Evolutionary conservation across 1,284 basidiomycete species (phyloP).

Genomic region (Takashimella tepidaria): DNA sequence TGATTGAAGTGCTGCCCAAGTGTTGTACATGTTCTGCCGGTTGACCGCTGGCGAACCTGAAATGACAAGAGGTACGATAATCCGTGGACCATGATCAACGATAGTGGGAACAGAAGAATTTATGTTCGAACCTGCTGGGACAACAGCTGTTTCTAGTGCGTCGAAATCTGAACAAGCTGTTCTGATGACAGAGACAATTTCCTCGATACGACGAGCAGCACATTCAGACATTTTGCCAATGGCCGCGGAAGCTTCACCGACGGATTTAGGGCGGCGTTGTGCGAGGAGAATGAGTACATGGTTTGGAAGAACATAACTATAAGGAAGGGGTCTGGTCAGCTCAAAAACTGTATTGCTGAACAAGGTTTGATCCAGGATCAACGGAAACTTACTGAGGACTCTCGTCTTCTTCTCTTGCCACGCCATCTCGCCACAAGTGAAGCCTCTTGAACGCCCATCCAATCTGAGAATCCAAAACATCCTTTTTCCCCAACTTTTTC

Average conservation of each 20-base stretch:
- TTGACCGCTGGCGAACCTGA: no score
- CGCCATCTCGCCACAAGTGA: slow-evolving; percentile 78
- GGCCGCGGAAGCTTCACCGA: slow-evolving; percentile 39
- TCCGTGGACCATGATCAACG: neutral
- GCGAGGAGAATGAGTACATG: slow-evolving; percentile 65
- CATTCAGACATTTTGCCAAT: neutral
- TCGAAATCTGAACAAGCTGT: neutral
- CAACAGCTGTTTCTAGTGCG: neutral
- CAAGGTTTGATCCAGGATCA: no score
- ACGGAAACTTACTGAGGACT: slow-evolving; percentile 63
- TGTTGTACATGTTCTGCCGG: neutral
- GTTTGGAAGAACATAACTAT: slow-evolving; percentile 58
- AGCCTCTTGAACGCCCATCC: slow-evolving; percentile 65
- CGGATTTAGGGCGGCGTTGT: slow-evolving; percentile 56
- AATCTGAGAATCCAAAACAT: slow-evolving; percentile 51
- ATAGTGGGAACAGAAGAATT: neutral
- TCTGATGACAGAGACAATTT: slow-evolving; percentile 60
- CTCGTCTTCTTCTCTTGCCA: slow-evolving; percentile 83
- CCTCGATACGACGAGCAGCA: slow-evolving; percentile 51
- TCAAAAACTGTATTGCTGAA: no score
- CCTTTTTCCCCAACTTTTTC: slow-evolving; percentile 68
- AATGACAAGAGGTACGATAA: neutral
- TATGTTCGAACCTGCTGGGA: neutral
- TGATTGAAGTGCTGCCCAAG: slow-evolving; percentile 2
- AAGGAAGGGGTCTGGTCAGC: no score